These are phyloP conservation scores for Globisporangium uncinulatum DNA, from an alignment of 352 stramenopile species.

Conservation along the genomic window DNA sequence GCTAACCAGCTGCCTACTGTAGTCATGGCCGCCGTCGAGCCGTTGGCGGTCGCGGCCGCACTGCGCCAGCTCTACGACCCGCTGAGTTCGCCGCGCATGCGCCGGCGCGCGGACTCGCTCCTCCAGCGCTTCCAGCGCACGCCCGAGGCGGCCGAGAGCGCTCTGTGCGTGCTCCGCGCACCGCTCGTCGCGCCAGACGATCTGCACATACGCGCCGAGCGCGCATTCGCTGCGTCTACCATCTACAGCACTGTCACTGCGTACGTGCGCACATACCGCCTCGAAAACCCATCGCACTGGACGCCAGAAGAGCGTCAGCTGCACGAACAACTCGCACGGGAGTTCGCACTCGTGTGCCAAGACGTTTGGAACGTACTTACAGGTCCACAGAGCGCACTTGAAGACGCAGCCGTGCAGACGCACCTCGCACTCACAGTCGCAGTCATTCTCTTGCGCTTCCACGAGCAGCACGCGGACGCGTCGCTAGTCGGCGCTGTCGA, in stretches of 20 bases:
- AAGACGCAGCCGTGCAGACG: conserved; percentile 62
- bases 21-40: conserved; percentile 21
- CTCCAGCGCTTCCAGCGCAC: conserved; percentile 73
- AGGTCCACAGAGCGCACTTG: conserved; percentile 35
- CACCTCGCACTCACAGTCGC: conserved; percentile 70
- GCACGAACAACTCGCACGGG: conserved; percentile 48
- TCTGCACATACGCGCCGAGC: conserved; percentile 39
- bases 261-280: conserved; percentile 69
- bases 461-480: conserved; percentile 46
- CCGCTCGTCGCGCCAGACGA: conserved; percentile 35
- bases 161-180: conserved; percentile 46
- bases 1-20: too few relatives aligned
- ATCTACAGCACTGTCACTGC: conserved; percentile 63
- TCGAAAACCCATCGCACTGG: conserved; percentile 50
- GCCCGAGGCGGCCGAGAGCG: conserved; percentile 49
- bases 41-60: conserved; percentile 46
- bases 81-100: conserved; percentile 54
- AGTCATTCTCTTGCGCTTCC: conserved; percentile 71
- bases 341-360: conserved; percentile 59
- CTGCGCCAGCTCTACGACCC: conserved; percentile 73
- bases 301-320: conserved; percentile 40
- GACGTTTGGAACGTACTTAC: conserved; percentile 77
- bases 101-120: conserved; percentile 65
- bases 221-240: conserved; percentile 63
- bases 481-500: conserved; percentile 61